A percentile compares a stretch with the other conserved stretches of the same genome.
These are phyloP conservation scores for Musa balbisiana DNA, from an alignment of 202 grass and related monocot genomes.

Conservation along the genomic window DNA sequence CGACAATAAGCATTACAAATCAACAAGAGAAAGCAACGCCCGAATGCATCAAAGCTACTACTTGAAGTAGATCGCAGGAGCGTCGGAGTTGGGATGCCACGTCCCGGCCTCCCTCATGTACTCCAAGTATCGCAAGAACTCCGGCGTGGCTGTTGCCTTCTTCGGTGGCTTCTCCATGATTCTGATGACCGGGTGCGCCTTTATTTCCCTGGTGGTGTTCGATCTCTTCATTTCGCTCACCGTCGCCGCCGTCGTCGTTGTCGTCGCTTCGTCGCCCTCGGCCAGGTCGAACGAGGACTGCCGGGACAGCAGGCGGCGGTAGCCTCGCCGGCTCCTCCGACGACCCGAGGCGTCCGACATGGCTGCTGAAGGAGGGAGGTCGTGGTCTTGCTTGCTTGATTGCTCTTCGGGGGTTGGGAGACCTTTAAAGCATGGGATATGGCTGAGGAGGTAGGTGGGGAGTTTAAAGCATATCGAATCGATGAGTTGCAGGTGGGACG, in stretches of 20 bases:
- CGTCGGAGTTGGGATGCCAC: neutral
- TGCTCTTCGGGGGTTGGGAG: too few relatives aligned
- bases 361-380: neutral
- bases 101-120: conserved; percentile 14
- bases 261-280: neutral
- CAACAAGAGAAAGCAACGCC: neutral
- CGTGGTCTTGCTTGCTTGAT: too few relatives aligned
- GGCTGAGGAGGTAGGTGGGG: too few relatives aligned
- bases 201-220: neutral
- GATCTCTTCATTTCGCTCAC: neutral
- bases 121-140: conserved; percentile 19
- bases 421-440: too few relatives aligned
- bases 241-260: neutral
- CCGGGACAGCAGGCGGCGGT: neutral
- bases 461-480: too few relatives aligned
- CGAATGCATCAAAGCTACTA: neutral
- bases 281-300: too few relatives aligned
- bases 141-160: neutral
- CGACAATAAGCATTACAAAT: neutral
- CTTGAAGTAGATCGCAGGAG: conserved; percentile 11
- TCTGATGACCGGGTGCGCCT: conserved; percentile 1
- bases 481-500: too few relatives aligned
- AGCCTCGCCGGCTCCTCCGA: neutral
- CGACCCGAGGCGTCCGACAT: too few relatives aligned
- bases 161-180: neutral